Percentiles rank a stretch among this genome's conserved stretches.
These are phyloP conservation scores for Coniochaeta sp. DNA, from an alignment of 2,329 filamentous ascomycete genomes.

Conservation along the genomic window DNA sequence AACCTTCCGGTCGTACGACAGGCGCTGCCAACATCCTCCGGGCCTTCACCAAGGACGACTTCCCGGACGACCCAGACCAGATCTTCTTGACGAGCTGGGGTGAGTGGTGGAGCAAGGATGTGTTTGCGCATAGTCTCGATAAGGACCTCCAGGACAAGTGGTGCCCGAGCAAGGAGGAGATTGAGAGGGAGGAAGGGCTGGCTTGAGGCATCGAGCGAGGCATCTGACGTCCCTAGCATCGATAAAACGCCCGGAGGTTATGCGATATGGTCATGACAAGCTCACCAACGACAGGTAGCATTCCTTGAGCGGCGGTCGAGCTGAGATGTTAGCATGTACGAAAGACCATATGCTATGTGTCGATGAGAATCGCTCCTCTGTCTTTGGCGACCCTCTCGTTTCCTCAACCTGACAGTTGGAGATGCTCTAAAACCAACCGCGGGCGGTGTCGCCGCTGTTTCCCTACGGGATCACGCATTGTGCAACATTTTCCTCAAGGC, in stretches of 20 bases:
- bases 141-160: constrained; percentile 44
- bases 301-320: too few species aligned
- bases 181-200: constrained; percentile 34
- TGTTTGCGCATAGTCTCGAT: constrained; percentile 33
- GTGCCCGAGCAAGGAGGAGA: constrained; percentile 37
- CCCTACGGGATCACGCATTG: neutral
- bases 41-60: constrained; percentile 36
- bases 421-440: too few species aligned
- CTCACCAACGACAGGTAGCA: too few species aligned
- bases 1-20: constrained; percentile 17
- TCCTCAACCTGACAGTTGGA: too few species aligned
- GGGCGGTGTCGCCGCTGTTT: too few species aligned
- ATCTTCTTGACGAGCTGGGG: constrained; percentile 51
- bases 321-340: too few species aligned
- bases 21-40: constrained; percentile 37
- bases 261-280: too few species aligned
- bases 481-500: neutral
- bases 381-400: too few species aligned
- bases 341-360: too few species aligned
- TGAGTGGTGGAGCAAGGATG: constrained; percentile 45
- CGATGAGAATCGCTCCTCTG: too few species aligned
- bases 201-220: neutral
- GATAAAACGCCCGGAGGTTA: too few species aligned
- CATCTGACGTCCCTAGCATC: too few species aligned
- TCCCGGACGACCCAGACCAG: constrained; percentile 42